Conservation (phyloP, 1,284 basidiomycete species). For the Meripilus lineatus region DNA sequence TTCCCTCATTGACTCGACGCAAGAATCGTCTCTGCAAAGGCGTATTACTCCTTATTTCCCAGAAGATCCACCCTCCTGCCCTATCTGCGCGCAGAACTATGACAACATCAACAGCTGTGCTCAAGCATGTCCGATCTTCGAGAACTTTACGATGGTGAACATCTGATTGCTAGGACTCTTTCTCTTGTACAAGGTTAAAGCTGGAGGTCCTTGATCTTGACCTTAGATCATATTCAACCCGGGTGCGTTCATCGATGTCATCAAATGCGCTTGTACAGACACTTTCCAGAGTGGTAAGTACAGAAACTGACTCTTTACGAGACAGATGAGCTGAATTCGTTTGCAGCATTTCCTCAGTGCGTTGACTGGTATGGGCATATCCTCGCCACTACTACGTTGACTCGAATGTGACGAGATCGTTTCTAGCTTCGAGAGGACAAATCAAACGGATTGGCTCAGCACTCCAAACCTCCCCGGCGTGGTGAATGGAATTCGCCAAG, state of each 20-base stretch:
- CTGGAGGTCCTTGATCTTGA: not conserved
- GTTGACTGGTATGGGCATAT: slow-evolving; percentile 51
- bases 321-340: not conserved
- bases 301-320: not conserved
- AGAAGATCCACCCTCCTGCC: slow-evolving; percentile 45
- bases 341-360: slow-evolving; percentile 57
- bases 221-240: slow-evolving; percentile 58
- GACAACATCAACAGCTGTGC: slow-evolving; percentile 50
- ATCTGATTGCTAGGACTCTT: slow-evolving; percentile 11
- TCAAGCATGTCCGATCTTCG: slow-evolving; percentile 49
- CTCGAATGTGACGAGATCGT: not conserved
- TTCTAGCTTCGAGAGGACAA: slow-evolving; percentile 52
- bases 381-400: not conserved
- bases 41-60: slow-evolving; percentile 42
- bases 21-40: not conserved
- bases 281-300: slow-evolving; percentile 49
- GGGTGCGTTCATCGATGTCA: slow-evolving; percentile 54
- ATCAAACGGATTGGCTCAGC: slow-evolving; percentile 46
- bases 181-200: not conserved
- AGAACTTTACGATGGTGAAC: slow-evolving; percentile 50
- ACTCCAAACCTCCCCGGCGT: slow-evolving; percentile 40
- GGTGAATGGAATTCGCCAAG: slow-evolving; percentile 43
- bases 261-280: slow-evolving; percentile 65
- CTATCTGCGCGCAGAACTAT: slow-evolving; percentile 48
- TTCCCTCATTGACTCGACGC: not conserved